Evolutionary conservation across 768 basidiomycete species (phyloP).

Genomic region (Amylocystis lapponica): DNA sequence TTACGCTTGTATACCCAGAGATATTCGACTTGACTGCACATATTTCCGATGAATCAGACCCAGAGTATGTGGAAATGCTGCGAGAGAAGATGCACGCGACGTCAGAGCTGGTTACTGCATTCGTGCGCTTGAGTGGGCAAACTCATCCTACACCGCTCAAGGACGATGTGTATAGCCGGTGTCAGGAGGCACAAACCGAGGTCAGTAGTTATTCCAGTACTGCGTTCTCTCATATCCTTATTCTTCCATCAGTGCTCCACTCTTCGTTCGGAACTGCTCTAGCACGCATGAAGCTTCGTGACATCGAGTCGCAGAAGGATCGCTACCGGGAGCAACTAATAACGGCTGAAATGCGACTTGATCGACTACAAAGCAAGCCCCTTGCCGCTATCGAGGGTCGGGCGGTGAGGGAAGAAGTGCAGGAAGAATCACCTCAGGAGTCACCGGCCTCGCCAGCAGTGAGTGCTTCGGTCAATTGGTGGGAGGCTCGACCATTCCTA

Average conservation of each 20-base stretch:
- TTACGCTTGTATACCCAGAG: slow-evolving; percentile 8
- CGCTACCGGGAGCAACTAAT: slow-evolving; percentile 17
- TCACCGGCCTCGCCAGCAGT: slow-evolving; percentile 64
- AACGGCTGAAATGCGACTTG: slow-evolving; percentile 20
- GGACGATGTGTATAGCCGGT: slow-evolving; percentile 12
- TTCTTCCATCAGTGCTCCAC: slow-evolving; percentile 7
- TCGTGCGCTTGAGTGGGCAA: slow-evolving; percentile 16
- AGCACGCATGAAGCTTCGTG: slow-evolving; percentile 17
- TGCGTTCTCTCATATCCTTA: neutral
- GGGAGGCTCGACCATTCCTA: slow-evolving; percentile 47
- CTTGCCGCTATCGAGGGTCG: slow-evolving; percentile 10
- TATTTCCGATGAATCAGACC: slow-evolving; percentile 17
- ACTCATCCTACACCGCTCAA: slow-evolving; percentile 5
- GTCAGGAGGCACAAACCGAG: slow-evolving; percentile 20
- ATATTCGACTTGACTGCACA: slow-evolving; percentile 19
- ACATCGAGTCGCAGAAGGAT: slow-evolving; percentile 18
- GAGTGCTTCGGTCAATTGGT: slow-evolving; percentile 65
- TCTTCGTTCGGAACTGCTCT: slow-evolving; percentile 22
- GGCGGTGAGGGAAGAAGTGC: slow-evolving; percentile 19
- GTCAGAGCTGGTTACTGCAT: slow-evolving; percentile 18
- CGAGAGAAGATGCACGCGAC: slow-evolving; percentile 22
- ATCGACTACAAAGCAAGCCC: slow-evolving; percentile 22
- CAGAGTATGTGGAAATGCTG: slow-evolving; percentile 16
- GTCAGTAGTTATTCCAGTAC: slow-evolving; percentile 5
- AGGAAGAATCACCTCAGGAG: slow-evolving; percentile 41